Conservation (phyloP, 1,284 basidiomycete species). For the Ustilago sp. region DNA sequence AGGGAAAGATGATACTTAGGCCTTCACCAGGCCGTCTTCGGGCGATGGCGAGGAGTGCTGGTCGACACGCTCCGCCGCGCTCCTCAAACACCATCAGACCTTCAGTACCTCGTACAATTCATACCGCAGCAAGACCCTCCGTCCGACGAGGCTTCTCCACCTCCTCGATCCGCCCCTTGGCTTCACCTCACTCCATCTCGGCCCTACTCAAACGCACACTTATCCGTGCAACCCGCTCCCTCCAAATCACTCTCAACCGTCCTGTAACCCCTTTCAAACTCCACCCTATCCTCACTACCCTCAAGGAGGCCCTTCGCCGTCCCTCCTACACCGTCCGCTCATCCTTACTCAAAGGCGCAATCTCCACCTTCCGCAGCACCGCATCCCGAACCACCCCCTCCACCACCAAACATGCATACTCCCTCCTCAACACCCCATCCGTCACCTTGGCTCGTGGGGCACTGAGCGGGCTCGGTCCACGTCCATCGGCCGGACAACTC, state of each 20-base stretch:
- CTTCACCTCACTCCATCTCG: neutral
- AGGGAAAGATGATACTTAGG: constrained; percentile 14
- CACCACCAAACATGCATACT: constrained; percentile 8
- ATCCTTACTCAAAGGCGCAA: constrained; percentile 20
- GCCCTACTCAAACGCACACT: neutral
- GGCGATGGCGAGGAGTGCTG: constrained; percentile 10
- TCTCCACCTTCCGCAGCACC: constrained; percentile 14
- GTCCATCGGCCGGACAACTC: constrained; percentile 24
- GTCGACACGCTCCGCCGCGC: constrained; percentile 8
- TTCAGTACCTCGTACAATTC: neutral
- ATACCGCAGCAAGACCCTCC: neutral
- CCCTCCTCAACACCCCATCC: constrained; percentile 5
- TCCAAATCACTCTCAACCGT: neutral
- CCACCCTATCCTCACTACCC: neutral
- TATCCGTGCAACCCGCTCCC: neutral
- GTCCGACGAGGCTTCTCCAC: neutral
- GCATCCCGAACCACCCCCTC: neutral
- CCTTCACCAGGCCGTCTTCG: constrained; percentile 26
- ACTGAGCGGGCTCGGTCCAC: constrained; percentile 22
- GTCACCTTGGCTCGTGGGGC: constrained; percentile 27
- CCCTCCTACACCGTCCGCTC: constrained; percentile 7
- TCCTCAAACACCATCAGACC: constrained; percentile 5
- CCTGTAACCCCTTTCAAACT: neutral
- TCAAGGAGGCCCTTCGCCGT: neutral
- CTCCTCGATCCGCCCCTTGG: neutral